Percentiles rank a stretch among this genome's conserved stretches.
These are phyloP conservation scores for Aspergillus sp. DNA, from an alignment of 2,329 filamentous ascomycete species.

Conservation along the genomic window DNA sequence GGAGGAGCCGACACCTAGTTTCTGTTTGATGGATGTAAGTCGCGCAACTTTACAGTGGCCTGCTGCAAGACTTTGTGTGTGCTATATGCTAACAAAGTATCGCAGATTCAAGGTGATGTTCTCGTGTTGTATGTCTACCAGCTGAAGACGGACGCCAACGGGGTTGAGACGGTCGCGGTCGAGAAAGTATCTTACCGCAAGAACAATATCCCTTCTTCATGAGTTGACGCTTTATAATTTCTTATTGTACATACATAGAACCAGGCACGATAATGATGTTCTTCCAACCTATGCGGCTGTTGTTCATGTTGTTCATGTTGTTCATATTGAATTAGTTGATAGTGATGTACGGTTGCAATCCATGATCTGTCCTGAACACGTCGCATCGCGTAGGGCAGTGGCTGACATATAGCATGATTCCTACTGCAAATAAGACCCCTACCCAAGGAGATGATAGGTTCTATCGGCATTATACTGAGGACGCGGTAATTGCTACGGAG, in stretches of 20 bases:
- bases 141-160: constrained; percentile 73
- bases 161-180: constrained; percentile 76
- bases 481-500: too few relatives aligned
- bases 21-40: constrained; percentile 97
- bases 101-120: constrained; percentile 89
- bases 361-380: background rate
- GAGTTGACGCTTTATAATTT: constrained; percentile 30
- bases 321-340: background rate
- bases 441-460: too few relatives aligned
- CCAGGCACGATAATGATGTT: constrained; percentile 22
- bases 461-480: too few relatives aligned
- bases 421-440: too few relatives aligned
- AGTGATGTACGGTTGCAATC: background rate
- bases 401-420: too few relatives aligned
- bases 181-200: constrained; percentile 87
- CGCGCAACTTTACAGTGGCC: constrained; percentile 2
- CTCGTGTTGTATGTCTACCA: constrained; percentile 95
- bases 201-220: constrained; percentile 63
- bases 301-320: background rate
- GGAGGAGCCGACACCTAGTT: constrained; percentile 81
- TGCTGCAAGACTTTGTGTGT: background rate
- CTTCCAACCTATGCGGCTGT: background rate
- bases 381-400: background rate
- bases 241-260: constrained; percentile 37
- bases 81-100: constrained; percentile 14